phyloP scores from a whole-genome alignment of 345 rosid genomes.

The Rhodamnia rubescens region DNA sequence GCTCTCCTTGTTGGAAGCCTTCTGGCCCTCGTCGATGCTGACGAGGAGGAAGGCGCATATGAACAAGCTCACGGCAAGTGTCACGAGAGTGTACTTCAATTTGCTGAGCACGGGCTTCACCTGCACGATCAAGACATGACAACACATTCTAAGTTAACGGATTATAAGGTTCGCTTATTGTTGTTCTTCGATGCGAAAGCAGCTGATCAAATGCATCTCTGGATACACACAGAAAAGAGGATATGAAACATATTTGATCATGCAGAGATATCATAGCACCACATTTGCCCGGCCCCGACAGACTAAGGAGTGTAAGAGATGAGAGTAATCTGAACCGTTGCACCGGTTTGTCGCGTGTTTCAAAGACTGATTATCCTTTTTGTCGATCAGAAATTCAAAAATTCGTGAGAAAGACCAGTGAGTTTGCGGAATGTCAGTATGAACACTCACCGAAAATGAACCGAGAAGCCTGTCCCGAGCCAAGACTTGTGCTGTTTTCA shows the following conservation, averaged over 20 bases:
- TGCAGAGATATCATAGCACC: not conserved
- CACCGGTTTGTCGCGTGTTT: not conserved
- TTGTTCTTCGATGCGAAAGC: rapidly evolving
- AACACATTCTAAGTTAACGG: not conserved
- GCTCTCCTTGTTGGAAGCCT: slow-evolving; percentile 3
- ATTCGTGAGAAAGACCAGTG: not conserved
- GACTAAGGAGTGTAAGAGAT: not conserved
- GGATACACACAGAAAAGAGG: not conserved
- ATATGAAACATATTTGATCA: not conserved
- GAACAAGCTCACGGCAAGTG: slow-evolving; percentile 50
- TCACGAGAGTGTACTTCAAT: slow-evolving; percentile 64
- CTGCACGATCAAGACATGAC: slow-evolving; percentile 14
- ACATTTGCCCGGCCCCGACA: rapidly evolving
- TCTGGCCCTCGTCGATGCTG: slow-evolving; percentile 33
- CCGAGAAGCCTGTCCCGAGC: slow-evolving; percentile 91
- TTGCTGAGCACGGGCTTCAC: slow-evolving; percentile 78
- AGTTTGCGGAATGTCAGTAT: not conserved
- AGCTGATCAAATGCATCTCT: not conserved
- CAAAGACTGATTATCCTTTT: not conserved
- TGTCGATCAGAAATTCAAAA: not conserved
- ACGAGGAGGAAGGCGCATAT: slow-evolving; percentile 35
- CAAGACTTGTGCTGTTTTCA: slow-evolving; percentile 83
- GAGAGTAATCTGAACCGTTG: not conserved
- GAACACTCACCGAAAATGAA: slow-evolving; percentile 53
- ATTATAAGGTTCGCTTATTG: not conserved